phyloP scores from a whole-genome alignment of 1,284 basidiomycete species.

The Sanghuangporus weigelae region DNA sequence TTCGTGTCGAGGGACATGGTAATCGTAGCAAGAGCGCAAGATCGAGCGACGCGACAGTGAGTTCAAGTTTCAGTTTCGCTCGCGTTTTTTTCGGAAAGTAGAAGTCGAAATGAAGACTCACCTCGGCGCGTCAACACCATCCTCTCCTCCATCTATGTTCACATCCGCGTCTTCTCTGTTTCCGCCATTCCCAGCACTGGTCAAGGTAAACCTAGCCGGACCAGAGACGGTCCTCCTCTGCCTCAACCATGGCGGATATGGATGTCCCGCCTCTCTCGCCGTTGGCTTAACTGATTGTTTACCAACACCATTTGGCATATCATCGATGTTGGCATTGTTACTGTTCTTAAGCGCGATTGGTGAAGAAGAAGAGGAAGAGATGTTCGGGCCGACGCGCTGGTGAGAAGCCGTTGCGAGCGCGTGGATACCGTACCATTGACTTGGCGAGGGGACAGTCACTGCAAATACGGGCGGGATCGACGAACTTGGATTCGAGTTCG shows the following conservation, averaged over 20 bases:
- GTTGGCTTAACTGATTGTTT: neutral
- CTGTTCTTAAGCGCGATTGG: neutral
- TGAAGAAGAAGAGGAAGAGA: neutral
- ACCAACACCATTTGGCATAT: neutral
- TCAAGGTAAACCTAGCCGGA: neutral
- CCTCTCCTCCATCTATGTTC: too few relatives aligned
- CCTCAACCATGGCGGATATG: neutral
- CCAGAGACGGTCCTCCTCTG: constrained; percentile 7
- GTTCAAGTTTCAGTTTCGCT: too few relatives aligned
- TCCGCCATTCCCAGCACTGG: neutral
- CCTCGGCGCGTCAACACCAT: neutral
- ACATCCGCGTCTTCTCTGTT: too few relatives aligned
- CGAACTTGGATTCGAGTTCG: neutral
- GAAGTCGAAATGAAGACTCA: neutral
- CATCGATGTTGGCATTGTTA: neutral
- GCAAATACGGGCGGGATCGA: neutral
- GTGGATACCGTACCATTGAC: constrained; percentile 6
- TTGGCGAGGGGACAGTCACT: neutral
- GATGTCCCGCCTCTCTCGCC: constrained; percentile 3
- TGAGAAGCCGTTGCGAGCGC: neutral
- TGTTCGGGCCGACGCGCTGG: neutral
- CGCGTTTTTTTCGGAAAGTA: neutral
- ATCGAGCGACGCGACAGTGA: too few relatives aligned
- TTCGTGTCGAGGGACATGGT: neutral
- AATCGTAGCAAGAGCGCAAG: too few relatives aligned